Percentiles rank a stretch among this genome's conserved stretches.
These are phyloP conservation scores for Ramularia collo-cygni DNA, from an alignment of 2,329 filamentous ascomycete genomes.

Conservation along the genomic window DNA sequence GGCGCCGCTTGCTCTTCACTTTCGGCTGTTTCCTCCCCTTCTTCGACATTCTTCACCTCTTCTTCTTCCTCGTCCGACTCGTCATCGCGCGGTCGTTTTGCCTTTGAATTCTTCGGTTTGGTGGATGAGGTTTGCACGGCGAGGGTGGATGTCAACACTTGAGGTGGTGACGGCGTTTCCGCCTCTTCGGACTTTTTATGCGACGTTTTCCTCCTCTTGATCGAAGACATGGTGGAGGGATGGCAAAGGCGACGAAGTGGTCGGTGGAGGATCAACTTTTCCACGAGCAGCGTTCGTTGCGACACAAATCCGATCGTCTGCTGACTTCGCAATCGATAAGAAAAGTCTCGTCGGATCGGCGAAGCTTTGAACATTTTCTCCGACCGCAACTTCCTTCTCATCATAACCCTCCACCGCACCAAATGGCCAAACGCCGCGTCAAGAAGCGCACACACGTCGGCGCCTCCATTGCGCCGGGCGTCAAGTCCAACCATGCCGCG, in stretches of 20 bases:
- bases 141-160: slow-evolving; percentile 3
- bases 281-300: no score
- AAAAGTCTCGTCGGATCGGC: slow-evolving; percentile 3
- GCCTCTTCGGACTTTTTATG: slow-evolving; percentile 7
- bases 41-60: slow-evolving; percentile 20
- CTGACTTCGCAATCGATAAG: no score
- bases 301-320: no score
- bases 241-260: no score
- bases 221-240: slow-evolving; percentile 30
- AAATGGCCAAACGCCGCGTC: slow-evolving; percentile 71
- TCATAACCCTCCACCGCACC: not conserved
- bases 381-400: not conserved
- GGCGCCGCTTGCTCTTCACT: slow-evolving; percentile 6
- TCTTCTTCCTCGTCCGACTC: slow-evolving; percentile 15
- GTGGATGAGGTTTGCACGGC: not conserved
- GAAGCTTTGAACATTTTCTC: not conserved
- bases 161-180: slow-evolving; percentile 4
- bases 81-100: slow-evolving; percentile 12
- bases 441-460: slow-evolving; percentile 86
- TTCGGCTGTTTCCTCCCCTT: slow-evolving; percentile 28
- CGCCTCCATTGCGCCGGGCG: slow-evolving; percentile 52
- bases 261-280: no score
- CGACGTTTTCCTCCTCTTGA: slow-evolving; percentile 37
- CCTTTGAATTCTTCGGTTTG: slow-evolving; percentile 7
- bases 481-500: slow-evolving; percentile 43